Conservation (phyloP, 768 basidiomycete genomes). For the Mrakia frigida region DNA sequence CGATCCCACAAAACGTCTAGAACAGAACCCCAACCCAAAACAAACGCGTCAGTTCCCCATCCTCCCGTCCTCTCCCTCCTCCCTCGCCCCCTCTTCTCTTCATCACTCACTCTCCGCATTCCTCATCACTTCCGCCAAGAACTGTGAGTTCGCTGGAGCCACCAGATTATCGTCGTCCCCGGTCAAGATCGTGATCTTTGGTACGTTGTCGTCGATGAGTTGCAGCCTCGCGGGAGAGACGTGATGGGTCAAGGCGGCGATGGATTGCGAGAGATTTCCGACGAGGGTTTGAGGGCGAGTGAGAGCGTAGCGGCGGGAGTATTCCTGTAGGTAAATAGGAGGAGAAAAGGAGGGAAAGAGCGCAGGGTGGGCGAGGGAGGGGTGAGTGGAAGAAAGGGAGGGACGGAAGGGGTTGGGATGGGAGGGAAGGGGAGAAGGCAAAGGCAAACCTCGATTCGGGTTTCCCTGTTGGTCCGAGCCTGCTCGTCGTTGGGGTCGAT, state of each 20-base stretch:
- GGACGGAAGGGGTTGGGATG: no score
- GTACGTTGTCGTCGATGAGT: slow-evolving; percentile 54
- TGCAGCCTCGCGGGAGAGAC: slow-evolving; percentile 52
- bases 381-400: no score
- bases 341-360: neutral
- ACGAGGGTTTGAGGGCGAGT: slow-evolving; percentile 58
- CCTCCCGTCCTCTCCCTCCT: neutral
- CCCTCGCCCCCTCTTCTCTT: no score
- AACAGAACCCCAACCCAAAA: no score
- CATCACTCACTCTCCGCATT: neutral
- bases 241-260: slow-evolving; percentile 60
- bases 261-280: slow-evolving; percentile 68
- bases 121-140: neutral
- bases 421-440: slow-evolving; percentile 11
- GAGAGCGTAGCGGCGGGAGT: slow-evolving; percentile 50
- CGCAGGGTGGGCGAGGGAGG: no score
- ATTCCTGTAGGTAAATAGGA: slow-evolving; percentile 47
- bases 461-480: slow-evolving; percentile 61
- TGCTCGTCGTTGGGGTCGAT: slow-evolving; percentile 52
- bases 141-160: slow-evolving; percentile 45
- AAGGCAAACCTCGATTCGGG: slow-evolving; percentile 51
- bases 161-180: slow-evolving; percentile 63
- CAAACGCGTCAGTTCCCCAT: neutral
- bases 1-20: slow-evolving; percentile 53
- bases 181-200: slow-evolving; percentile 56